Evolutionary conservation across 495 filamentous ascomycete genomes (phyloP), one percentile per base, ranked within the genome.

Genomic region (Articulospora tetracladia): DNA sequence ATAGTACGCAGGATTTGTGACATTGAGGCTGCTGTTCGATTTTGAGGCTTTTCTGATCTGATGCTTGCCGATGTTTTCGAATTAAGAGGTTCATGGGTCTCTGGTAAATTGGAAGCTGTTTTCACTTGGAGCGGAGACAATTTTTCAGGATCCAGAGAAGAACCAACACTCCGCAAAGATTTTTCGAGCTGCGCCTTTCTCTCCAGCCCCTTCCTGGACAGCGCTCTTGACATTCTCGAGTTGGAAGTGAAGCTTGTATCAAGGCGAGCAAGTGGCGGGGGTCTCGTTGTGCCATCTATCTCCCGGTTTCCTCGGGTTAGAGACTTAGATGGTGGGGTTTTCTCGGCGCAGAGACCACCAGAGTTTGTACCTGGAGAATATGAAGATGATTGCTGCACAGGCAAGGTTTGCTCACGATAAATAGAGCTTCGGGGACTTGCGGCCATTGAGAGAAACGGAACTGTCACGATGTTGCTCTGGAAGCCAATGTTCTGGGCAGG

Each of bases 1-100:
- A 96, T 77, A 0, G 90, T 93, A 24, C 71, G 66, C 49, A 97
- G 74, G n/a, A 95, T 92, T 36, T 74, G 66, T 7, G 61, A 68
- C 0, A 93, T 64, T 0, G 86, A 76, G 1, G 74, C 53, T 24
- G 68, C 25, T 49, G 58, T 55, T 55, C 15, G 19, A 58, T 55
- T 50, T 56, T 62, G 11, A 2, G 36, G 39, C 47, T 63, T 65
- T 41, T 61, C 59, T 19, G 63, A 66, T 30, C 8, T 27, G 48
- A 23, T 7, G 11, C 23, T 23, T 22, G 20, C 15, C 25, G 30
- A 3, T 15, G 30, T 6, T 13, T 32, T 13, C 30, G 6, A 32
- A 6, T 4, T 6, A 32, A 32, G 13, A 6, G 6, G 4, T 32
- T 32, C 30, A 6, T 44, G 39, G 8, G 10, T 44, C n/a, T n/a